phyloP scores from a whole-genome alignment of 768 basidiomycete species.

The Phaeotremella fagi region DNA sequence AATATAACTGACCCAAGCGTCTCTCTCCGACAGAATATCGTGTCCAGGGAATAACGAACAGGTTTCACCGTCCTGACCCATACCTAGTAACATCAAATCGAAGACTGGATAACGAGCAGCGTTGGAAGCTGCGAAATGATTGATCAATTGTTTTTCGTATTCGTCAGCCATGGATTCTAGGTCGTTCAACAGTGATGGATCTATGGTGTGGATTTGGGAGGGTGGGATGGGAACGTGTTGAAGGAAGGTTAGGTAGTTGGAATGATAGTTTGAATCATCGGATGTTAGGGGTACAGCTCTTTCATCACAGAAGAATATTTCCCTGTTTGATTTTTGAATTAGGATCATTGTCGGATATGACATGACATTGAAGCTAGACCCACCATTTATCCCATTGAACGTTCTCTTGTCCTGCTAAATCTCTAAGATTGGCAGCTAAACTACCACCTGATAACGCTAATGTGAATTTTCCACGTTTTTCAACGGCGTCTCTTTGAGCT shows the following conservation, averaged over 20 bases:
- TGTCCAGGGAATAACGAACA: conserved; percentile 96
- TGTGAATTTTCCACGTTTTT: conserved; percentile 85
- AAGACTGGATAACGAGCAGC: conserved; percentile 95
- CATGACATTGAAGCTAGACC: conserved; percentile 32
- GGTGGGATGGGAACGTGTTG: conserved; percentile 74
- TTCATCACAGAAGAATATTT: conserved; percentile 96
- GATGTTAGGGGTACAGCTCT: conserved; percentile 88
- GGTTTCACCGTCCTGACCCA: conserved; percentile 96
- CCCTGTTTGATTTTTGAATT: conserved; percentile 59
- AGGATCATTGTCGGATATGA: background rate
- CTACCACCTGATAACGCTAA: conserved; percentile 90
- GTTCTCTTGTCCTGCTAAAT: conserved; percentile 61
- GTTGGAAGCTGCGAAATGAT: conserved; percentile 85
- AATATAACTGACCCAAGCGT: conserved; percentile 91
- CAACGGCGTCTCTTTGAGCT: conserved; percentile 82
- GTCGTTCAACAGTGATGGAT: conserved; percentile 57
- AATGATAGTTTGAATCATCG: conserved; percentile 83
- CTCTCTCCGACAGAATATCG: conserved; percentile 68
- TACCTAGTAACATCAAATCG: conserved; percentile 91
- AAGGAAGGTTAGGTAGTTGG: conserved; percentile 70
- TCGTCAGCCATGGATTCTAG: conserved; percentile 52
- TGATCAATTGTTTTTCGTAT: conserved; percentile 64
- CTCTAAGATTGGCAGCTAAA: conserved; percentile 68
- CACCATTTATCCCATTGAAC: conserved; percentile 95
- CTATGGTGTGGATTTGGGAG: conserved; percentile 77